Evolutionary conservation across 768 basidiomycete species (phyloP), one percentile per base, ranked within the genome.

Genomic region (Lepiota subincarnata): DNA sequence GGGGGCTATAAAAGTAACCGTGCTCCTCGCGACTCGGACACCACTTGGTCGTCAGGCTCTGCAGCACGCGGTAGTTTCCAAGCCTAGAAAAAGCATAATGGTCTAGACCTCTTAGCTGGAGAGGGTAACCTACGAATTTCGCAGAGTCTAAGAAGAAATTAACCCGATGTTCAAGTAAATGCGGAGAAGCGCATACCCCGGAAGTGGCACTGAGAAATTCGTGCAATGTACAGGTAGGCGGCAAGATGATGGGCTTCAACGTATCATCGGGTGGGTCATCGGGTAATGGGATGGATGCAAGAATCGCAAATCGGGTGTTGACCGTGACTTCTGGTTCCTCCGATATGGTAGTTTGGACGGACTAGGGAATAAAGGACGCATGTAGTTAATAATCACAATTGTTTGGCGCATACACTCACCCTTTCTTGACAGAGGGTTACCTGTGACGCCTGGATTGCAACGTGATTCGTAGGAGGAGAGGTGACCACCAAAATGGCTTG

Each of bases 1-100:
- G 63, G 0, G 89, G 87, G 1, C 81, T 75, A 49, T 90, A 80
- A 64, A 84, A 82, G 61, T 86, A 91, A 2, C 89, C 89, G 52
- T 91, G 87, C 58, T 90, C 89, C 71, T 92, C 89, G 47, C 84
- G 82, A 42, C 88, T 87, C 2, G 86, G 80, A 61, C 89, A 90
- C 89, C 89, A 92, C 34, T 75, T 74, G 2, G 89, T 89, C 14
- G 84, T 89, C 5, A 71, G 64, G 53, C 83, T 79, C 50, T 86
- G 81, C 36, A 92, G 72, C 38, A 87, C 75, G 41, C 83, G 81
- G 63, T 89, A 86, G 56, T 83, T 83, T 6, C 76, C 69, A 6
- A 90, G 74, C 37, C 88, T 91, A 57, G 13, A n/a, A 8, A 19
- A 26, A 3, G 45, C 18, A 26, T 26, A 24, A 45, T 34, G 45